Conservation (phyloP, 345 rosid species). For the Mercurialis annua region DNA sequence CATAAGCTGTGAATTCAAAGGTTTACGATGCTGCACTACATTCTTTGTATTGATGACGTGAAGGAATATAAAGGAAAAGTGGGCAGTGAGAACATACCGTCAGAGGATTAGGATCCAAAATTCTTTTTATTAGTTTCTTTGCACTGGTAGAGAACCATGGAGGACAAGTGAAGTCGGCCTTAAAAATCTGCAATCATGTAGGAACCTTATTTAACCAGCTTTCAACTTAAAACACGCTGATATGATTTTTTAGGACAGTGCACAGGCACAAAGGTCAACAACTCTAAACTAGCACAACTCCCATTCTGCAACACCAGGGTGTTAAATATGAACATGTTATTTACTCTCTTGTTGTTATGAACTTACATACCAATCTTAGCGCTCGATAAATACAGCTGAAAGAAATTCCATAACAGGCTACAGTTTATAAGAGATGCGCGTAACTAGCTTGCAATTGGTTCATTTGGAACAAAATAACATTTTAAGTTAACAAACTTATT, state of each 20-base stretch:
- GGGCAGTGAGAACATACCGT: conserved; percentile 45
- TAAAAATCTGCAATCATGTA: conserved; percentile 64
- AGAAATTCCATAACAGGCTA: neutral
- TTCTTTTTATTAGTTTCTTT: conserved; percentile 81
- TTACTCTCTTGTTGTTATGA: neutral
- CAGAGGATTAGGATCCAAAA: conserved; percentile 84
- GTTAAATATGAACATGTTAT: conserved; percentile 4
- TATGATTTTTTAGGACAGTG: neutral
- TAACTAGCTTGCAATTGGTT: neutral
- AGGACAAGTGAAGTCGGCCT: conserved; percentile 85
- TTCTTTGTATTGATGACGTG: neutral
- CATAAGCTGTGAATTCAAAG: conserved; percentile 14
- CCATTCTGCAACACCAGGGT: neutral
- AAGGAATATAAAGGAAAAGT: conserved; percentile 7
- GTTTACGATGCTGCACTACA: neutral
- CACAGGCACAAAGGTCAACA: neutral
- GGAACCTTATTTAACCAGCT: conserved; percentile 4
- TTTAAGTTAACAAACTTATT: too few relatives aligned
- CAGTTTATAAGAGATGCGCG: neutral
- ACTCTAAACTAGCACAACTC: neutral
- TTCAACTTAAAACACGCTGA: neutral
- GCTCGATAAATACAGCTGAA: neutral
- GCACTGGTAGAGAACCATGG: conserved; percentile 98
- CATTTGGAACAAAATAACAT: neutral
- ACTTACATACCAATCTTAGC: neutral